Evolutionary conservation across 1,284 basidiomycete genomes (phyloP).

Genomic region (Ceratobasidium sp.): DNA sequence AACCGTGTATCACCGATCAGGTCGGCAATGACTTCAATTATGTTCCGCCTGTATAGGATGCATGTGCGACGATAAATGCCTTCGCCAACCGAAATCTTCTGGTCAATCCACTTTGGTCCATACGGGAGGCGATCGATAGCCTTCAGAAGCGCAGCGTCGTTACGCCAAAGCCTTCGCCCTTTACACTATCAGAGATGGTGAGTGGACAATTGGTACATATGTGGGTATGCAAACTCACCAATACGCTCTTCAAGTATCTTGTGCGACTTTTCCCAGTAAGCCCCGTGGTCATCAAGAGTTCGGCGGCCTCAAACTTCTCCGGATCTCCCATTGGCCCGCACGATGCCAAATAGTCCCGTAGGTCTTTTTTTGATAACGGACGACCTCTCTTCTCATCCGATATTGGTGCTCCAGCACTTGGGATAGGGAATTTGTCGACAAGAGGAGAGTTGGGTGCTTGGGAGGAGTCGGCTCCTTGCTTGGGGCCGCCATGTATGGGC

Average conservation of each 20-base stretch:
- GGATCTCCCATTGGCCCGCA: conserved; percentile 26
- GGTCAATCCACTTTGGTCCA: conserved; percentile 6
- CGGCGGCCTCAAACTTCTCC: conserved; percentile 19
- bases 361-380: conserved; percentile 6
- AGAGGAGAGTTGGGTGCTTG: background rate
- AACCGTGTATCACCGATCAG: conserved; percentile 45
- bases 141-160: background rate
- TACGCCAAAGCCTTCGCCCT: background rate
- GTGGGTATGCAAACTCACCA: background rate
- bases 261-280: conserved; percentile 1
- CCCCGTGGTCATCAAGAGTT: conserved; percentile 33
- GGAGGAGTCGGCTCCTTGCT: background rate
- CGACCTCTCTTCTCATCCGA: background rate
- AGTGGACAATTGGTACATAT: background rate
- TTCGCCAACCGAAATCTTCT: background rate
- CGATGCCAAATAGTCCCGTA: conserved; percentile 14
- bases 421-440: conserved; percentile 11
- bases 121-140: conserved; percentile 17
- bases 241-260: background rate
- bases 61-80: conserved; percentile 11
- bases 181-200: background rate
- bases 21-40: conserved; percentile 52
- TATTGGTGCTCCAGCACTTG: conserved; percentile 4
- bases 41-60: conserved; percentile 8
- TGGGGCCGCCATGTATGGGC: background rate